Percentiles rank a stretch among this genome's conserved stretches.
Evolutionary conservation across 163 green algal species (phyloP).

Genomic region (Scenedesmus sp.): DNA sequence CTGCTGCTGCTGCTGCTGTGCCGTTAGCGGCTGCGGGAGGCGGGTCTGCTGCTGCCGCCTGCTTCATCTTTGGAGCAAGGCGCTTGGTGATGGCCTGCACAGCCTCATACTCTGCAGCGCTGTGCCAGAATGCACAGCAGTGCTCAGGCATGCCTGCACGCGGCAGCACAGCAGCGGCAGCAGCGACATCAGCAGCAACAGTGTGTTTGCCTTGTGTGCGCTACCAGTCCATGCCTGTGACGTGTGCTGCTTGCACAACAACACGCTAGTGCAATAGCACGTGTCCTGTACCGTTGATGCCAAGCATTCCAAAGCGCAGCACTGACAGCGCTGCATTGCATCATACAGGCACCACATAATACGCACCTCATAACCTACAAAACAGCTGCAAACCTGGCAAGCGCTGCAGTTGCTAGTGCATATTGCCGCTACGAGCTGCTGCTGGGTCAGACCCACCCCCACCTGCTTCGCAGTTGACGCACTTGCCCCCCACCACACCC

Average conservation of each 20-base stretch:
- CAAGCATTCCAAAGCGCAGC: too few relatives aligned
- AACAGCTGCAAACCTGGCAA: too few relatives aligned
- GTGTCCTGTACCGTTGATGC: too few relatives aligned
- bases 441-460: background rate
- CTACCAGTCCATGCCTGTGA: background rate
- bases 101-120: background rate
- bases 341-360: too few relatives aligned
- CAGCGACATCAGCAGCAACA: background rate
- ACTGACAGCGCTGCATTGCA: too few relatives aligned
- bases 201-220: background rate
- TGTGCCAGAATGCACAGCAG: slow-evolving; percentile 36
- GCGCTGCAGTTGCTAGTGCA: too few relatives aligned
- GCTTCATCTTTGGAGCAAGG: slow-evolving; percentile 3
- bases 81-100: background rate
- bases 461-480: slow-evolving; percentile 20
- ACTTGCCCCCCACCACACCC: slow-evolving; percentile 2
- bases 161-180: background rate
- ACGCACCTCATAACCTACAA: too few relatives aligned
- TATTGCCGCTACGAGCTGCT: background rate
- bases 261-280: too few relatives aligned
- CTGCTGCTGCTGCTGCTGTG: slow-evolving; percentile 1
- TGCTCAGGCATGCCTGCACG: slow-evolving; percentile 13
- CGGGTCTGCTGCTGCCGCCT: background rate
- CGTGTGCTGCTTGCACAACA: too few relatives aligned
- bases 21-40: background rate